Evolutionary conservation across 2,329 filamentous ascomycete genomes (phyloP), one percentile per base, ranked within the genome.

Genomic region (Decorospora gaudefroyi): DNA sequence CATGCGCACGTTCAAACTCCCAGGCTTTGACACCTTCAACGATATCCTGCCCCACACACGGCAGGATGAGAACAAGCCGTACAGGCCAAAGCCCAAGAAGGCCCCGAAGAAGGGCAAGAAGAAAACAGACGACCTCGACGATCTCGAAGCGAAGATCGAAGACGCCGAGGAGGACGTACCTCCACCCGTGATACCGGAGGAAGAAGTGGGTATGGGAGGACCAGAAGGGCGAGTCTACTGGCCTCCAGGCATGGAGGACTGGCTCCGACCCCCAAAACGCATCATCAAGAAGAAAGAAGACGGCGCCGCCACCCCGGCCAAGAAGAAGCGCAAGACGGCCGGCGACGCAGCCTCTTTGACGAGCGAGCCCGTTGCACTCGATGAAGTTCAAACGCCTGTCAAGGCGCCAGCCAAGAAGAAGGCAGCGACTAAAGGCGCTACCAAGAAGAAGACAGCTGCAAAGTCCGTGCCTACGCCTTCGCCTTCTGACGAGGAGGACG

Each of bases 161-260:
- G 65, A 73, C 53, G 21, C 62, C 46, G 65, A 64, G 13, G 43
- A 76, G 51, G 52, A 76, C 6, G 43, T 57, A 10, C 53, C 55
- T 11, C 64, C 65, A 4, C 61, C 67, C 4, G 39, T 75, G 5
- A 72, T 93, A 0, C 74, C 78, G 0, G 78, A 85, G 0, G 81
- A 87, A 4, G 87, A 95, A 12, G 74, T 93, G 9, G 85, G 83
- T 2, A 96, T 96, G 91, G 92, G 92, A 26, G 92, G 92, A 0
- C 82, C 85, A 0, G 78, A 92, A 17, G 78, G 84, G 34, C 77
- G 91, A 28, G 92, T 96, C 0, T 96, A 95, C 66, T 96, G 92
- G 91, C 91, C 90, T 0, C 78, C 83, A 1, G 88, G 88, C 0
- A 90, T 90, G 83, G 91, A 96, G 66, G 87, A 95, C 50, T 96